Evolutionary conservation across 2,329 filamentous ascomycete genomes (phyloP).

Genomic region (Trichophyton benhamiae): DNA sequence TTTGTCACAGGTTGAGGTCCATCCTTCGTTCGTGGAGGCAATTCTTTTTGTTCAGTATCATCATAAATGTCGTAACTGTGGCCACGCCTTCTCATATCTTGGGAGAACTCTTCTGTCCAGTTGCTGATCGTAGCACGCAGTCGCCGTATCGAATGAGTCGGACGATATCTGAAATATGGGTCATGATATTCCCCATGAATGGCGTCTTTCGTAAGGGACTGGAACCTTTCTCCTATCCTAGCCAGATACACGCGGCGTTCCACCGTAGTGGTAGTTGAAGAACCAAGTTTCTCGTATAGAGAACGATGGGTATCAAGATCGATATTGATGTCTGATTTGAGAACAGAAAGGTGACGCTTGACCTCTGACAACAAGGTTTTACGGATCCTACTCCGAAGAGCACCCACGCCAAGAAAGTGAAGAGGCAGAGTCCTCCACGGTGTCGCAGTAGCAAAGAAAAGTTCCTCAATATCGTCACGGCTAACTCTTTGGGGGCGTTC

Average conservation of each 20-base stretch:
- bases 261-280: slow-evolving; percentile 14
- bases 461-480: slow-evolving; percentile 23
- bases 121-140: slow-evolving; percentile 16
- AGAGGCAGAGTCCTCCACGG: slow-evolving; percentile 20
- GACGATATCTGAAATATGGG: slow-evolving; percentile 15
- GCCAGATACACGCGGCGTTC: slow-evolving; percentile 16
- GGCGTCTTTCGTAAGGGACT: slow-evolving; percentile 17
- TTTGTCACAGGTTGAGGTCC: slow-evolving; percentile 12
- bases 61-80: slow-evolving; percentile 17
- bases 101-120: slow-evolving; percentile 17
- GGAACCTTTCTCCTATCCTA: slow-evolving; percentile 15
- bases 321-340: slow-evolving; percentile 28
- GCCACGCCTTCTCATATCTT: slow-evolving; percentile 15
- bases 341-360: slow-evolving; percentile 21
- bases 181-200: slow-evolving; percentile 17
- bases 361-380: slow-evolving; percentile 25
- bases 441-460: slow-evolving; percentile 22
- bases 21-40: slow-evolving; percentile 9
- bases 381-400: slow-evolving; percentile 23
- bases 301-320: slow-evolving; percentile 24
- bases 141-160: slow-evolving; percentile 12
- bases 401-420: slow-evolving; percentile 21
- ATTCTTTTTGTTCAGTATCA: not conserved
- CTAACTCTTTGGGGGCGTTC: slow-evolving; percentile 13
- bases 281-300: slow-evolving; percentile 18